These are phyloP conservation scores for Starmerella scarabaei DNA, from an alignment of 805 yeast genomes.

Conservation along the genomic window DNA sequence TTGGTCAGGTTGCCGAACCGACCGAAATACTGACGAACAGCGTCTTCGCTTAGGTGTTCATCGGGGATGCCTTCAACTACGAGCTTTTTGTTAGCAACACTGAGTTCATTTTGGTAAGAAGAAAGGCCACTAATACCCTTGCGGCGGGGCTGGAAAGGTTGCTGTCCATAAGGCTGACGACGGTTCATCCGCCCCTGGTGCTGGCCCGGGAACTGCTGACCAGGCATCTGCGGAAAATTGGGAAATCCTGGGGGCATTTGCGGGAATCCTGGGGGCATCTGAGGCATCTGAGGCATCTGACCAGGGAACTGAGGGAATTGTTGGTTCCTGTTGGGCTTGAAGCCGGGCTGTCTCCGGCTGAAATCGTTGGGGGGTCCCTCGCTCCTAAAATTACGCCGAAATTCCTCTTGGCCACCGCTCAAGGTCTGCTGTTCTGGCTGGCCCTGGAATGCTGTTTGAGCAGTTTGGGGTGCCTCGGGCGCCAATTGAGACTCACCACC, in stretches of 20 bases:
- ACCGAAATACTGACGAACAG: conserved; percentile 29
- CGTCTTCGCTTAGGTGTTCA: conserved; percentile 30
- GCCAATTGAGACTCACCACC: not conserved
- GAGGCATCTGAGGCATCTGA: conserved; percentile 1
- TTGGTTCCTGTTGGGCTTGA: conserved; percentile 3
- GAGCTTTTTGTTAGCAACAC: conserved; percentile 25
- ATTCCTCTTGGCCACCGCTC: conserved; percentile 23
- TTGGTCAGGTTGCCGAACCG: conserved; percentile 31
- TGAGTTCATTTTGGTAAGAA: conserved; percentile 20
- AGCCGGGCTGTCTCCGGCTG: not conserved
- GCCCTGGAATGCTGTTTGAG: too few species aligned
- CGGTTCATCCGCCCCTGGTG: not conserved
- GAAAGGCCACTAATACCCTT: not conserved
- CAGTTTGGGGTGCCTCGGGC: conserved; percentile 1
- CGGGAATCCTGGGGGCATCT: conserved; percentile 1
- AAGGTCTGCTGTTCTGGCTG: conserved; percentile 1
- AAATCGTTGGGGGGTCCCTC: not conserved
- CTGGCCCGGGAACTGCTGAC: not conserved
- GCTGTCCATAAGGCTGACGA: too few species aligned
- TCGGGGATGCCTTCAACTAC: conserved; percentile 35
- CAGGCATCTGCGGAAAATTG: conserved; percentile 1
- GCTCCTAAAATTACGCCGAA: conserved; percentile 21
- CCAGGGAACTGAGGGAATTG: conserved; percentile 1
- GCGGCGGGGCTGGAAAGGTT: conserved; percentile 1
- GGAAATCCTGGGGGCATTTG: conserved; percentile 8